Evolutionary conservation across 2,329 filamentous ascomycete genomes (phyloP), one percentile per base, ranked within the genome.

Genomic region (Fusarium bactridioides): DNA sequence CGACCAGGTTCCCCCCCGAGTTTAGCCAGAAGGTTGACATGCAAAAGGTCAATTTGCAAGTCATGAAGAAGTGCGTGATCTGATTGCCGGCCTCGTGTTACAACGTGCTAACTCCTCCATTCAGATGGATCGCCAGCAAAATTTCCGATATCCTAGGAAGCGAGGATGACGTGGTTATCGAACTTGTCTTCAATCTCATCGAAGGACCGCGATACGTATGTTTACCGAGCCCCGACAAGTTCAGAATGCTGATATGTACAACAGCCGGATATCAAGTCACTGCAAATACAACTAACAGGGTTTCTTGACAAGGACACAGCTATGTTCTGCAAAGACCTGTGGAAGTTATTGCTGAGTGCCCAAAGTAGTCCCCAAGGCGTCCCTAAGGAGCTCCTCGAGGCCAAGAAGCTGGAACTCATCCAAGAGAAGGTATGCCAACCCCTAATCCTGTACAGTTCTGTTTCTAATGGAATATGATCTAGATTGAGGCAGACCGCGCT

Each of bases 1-100:
- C 92, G 82, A 98, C 95, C 62, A 98, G 97, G 80, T 98, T 98
- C 73, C 96, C 96, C 50, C 88, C 92, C 12, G 94, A 98, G 79
- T 99, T 98, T 84, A 95, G 89, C 80, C 91, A 93, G 80, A 98
- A 98, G 85, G 96, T 99, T 73, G 95, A 99, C 85, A 97, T 97
- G 90, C 90, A 91, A 76, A 98, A 98, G 85, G 94, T 99, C 82
- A 98, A 99, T 80, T 87, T 97, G 56, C 94, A 97, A 82, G 93
- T 99, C 62, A 97, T 99, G 91, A 98, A 98, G 88, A 97, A 96
- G 93, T 97, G 80, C 79, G 91, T 83, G 68, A 41, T 38, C 65
- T 43, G 25, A 53, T 50, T 19, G 40, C 45, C 23, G 35, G 48
- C 62, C 43, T 41, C 27, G 31, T 45, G 41, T 43, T 40, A 33